Evolutionary conservation across 495 filamentous ascomycete species (phyloP).

Genomic region (Saxophila tyrrhenica): DNA sequence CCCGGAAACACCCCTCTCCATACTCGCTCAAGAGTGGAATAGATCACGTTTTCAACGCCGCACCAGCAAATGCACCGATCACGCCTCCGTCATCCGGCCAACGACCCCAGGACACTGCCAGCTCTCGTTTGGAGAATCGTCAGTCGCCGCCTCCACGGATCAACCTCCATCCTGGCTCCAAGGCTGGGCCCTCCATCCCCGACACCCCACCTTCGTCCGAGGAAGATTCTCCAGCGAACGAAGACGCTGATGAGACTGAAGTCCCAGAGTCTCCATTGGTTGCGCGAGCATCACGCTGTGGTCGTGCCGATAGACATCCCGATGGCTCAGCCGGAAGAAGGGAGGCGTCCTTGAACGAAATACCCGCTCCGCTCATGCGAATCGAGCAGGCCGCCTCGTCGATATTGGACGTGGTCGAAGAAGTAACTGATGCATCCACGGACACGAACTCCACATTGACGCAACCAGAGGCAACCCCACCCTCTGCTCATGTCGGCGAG

Average conservation of each 20-base stretch:
- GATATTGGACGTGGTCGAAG: too few species aligned
- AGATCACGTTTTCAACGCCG: neutral
- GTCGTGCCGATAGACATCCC: too few species aligned
- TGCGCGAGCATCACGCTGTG: neutral
- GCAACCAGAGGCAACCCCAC: too few species aligned
- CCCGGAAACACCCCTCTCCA: neutral
- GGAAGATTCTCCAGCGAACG: too few species aligned
- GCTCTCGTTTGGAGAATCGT: neutral
- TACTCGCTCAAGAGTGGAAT: neutral
- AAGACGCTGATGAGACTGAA: neutral
- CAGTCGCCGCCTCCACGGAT: neutral
- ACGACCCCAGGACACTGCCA: neutral
- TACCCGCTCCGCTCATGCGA: too few species aligned
- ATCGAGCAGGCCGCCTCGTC: too few species aligned
- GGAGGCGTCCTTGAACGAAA: too few species aligned
- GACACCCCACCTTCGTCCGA: too few species aligned
- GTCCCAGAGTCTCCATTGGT: neutral
- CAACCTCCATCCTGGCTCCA: neutral
- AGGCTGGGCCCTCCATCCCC: too few species aligned
- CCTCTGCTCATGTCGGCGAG: too few species aligned
- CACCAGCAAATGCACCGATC: neutral
- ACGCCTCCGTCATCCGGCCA: neutral
- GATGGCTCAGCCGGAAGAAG: neutral
- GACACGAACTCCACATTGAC: too few species aligned
- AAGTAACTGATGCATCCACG: too few species aligned